These are phyloP conservation scores for Gardenia jasminoides DNA, from an alignment of 257 asterid genomes.

Conservation along the genomic window DNA sequence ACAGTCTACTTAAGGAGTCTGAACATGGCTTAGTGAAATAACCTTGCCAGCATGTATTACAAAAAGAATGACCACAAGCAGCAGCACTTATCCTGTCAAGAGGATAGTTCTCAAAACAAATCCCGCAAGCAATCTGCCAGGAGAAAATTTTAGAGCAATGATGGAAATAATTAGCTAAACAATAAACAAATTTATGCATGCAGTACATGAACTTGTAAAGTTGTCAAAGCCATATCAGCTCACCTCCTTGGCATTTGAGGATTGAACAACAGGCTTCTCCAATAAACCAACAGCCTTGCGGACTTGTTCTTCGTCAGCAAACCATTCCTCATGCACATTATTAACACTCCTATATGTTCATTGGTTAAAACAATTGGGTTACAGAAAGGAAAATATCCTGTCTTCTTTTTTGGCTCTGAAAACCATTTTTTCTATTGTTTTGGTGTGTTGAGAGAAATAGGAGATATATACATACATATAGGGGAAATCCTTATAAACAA, in stretches of 20 bases:
- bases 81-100: constrained; percentile 43
- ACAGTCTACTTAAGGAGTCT: not conserved
- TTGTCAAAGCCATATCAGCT: constrained; percentile 4
- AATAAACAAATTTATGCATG: not conserved
- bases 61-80: constrained; percentile 77
- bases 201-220: not conserved
- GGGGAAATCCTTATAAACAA: not conserved
- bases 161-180: not conserved
- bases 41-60: constrained; percentile 90
- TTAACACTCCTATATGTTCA: constrained; percentile 67
- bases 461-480: too few species aligned
- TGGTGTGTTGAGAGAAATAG: not conserved
- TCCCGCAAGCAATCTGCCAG: constrained; percentile 68
- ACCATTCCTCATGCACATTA: constrained; percentile 90
- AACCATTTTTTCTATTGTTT: not conserved
- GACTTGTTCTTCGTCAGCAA: constrained; percentile 77
- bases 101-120: constrained; percentile 72
- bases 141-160: constrained; percentile 14
- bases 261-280: constrained; percentile 53
- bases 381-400: not conserved
- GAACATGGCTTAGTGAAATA: not conserved
- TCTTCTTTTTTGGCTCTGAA: not conserved
- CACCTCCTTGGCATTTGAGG: constrained; percentile 53
- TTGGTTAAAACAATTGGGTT: not conserved
- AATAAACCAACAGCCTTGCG: constrained; percentile 78